Percentiles rank a stretch among this genome's conserved stretches.
Evolutionary conservation across 306 rosid species (phyloP).

Genomic region (Gastrolobium bilobum): DNA sequence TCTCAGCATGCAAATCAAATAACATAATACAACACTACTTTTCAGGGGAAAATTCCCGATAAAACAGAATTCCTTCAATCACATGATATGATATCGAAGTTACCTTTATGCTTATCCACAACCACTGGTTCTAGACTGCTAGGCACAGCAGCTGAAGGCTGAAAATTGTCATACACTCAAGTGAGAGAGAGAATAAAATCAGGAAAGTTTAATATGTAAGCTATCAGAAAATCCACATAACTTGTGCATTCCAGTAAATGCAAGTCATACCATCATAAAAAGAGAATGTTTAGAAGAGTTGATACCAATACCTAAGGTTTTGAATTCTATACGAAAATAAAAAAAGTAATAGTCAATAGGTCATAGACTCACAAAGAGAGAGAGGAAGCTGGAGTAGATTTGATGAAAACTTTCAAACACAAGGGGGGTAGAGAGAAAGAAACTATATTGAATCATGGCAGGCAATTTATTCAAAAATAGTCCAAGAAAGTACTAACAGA

Average conservation of each 20-base stretch:
- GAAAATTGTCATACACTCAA: constrained; percentile 44
- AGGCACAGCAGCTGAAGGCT: constrained; percentile 59
- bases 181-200: constrained; percentile 47
- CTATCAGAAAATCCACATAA: constrained; percentile 38
- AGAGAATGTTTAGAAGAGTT: constrained; percentile 8
- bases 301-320: not conserved
- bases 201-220: constrained; percentile 19
- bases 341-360: not conserved
- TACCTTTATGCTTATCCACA: constrained; percentile 55
- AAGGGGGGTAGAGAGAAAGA: not conserved
- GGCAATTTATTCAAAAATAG: constrained; percentile 35
- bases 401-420: not conserved
- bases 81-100: constrained; percentile 19
- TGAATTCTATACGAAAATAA: not conserved
- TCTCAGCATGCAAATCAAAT: constrained; percentile 38
- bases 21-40: not conserved
- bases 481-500: constrained; percentile 52
- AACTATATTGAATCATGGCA: not conserved
- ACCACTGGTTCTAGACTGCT: constrained; percentile 46
- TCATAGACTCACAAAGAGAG: not conserved
- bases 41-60: not conserved
- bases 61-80: constrained; percentile 17
- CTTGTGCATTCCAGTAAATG: constrained; percentile 2
- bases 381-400: not conserved
- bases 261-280: not conserved